Percentiles rank a stretch among this genome's conserved stretches.
Conservation (phyloP, 257 asterid genomes). For the Nemophila menziesii region DNA sequence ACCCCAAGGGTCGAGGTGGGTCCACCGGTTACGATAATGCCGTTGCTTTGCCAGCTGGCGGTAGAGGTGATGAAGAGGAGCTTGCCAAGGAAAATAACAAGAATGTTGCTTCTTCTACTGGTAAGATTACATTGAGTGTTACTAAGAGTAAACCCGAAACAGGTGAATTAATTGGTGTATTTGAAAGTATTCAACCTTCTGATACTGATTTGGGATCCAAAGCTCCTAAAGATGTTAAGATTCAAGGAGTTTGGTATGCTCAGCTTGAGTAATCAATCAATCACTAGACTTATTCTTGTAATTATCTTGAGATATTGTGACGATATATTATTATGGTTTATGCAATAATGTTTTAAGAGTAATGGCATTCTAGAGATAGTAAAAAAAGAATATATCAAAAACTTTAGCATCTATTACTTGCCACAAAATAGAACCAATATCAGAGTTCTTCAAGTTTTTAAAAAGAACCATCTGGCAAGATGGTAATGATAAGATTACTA, state of each 20-base stretch:
- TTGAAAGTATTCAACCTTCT: constrained; percentile 93
- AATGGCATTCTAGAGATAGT: background rate
- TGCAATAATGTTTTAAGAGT: background rate
- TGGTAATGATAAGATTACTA: no score
- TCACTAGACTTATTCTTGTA: constrained; percentile 3
- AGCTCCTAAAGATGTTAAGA: constrained; percentile 88
- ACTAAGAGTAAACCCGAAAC: constrained; percentile 79
- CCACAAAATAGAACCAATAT: no score
- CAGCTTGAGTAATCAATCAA: constrained; percentile 47
- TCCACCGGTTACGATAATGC: constrained; percentile 97
- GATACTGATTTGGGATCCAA: constrained; percentile 95
- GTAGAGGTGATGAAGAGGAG: constrained; percentile 97
- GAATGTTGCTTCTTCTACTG: constrained; percentile 55
- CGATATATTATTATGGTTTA: constrained; percentile 28
- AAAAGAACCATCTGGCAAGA: no score
- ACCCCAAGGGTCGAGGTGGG: constrained; percentile 99
- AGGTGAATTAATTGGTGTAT: constrained; percentile 90
- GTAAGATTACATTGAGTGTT: constrained; percentile 79
- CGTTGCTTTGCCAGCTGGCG: constrained; percentile 97
- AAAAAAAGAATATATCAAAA: background rate
- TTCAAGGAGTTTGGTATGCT: constrained; percentile 96
- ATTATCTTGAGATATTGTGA: constrained; percentile 17
- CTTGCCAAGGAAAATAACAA: constrained; percentile 76
- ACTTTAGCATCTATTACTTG: no score
- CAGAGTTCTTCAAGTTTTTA: no score